phyloP scores from a whole-genome alignment of 169 alveolate genomes.

The Cryptosporidium meleagridis region DNA sequence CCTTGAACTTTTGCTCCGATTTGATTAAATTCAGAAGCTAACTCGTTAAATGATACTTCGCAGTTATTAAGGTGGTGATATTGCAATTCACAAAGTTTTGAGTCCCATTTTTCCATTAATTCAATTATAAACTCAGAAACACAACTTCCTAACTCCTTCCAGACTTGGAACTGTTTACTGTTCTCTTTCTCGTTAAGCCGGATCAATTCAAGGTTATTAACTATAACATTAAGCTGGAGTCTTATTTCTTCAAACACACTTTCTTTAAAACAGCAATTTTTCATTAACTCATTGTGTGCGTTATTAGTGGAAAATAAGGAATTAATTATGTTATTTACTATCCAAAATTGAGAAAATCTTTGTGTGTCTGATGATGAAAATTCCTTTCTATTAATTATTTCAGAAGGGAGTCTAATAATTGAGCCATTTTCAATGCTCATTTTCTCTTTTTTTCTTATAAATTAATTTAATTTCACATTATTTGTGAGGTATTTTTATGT shows the following conservation, averaged over 20 bases:
- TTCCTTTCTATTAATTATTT: constrained; percentile 2
- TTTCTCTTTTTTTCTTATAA: neutral
- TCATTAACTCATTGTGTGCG: neutral
- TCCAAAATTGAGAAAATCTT: constrained; percentile 66
- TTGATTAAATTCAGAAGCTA: constrained; percentile 6
- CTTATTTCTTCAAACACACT: constrained; percentile 44
- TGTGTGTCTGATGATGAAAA: neutral
- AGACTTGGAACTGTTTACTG: neutral
- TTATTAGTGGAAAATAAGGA: constrained; percentile 32
- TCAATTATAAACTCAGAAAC: constrained; percentile 30
- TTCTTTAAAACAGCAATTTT: constrained; percentile 2
- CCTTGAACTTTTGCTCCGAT: neutral
- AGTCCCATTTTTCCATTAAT: constrained; percentile 49
- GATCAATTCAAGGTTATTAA: constrained; percentile 17
- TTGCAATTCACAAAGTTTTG: constrained; percentile 43
- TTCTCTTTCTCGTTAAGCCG: constrained; percentile 1
- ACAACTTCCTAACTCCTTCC: constrained; percentile 60
- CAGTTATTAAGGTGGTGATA: constrained; percentile 43
- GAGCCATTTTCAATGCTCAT: constrained; percentile 7
- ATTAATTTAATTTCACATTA: neutral
- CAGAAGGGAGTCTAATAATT: constrained; percentile 1
- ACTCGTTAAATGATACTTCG: constrained; percentile 23
- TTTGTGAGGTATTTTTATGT: constrained; percentile 4
- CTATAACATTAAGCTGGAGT: constrained; percentile 3
- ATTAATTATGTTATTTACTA: constrained; percentile 41